phyloP scores from a whole-genome alignment of 148 eudicot genomes.

The Selenicereus undatus region DNA sequence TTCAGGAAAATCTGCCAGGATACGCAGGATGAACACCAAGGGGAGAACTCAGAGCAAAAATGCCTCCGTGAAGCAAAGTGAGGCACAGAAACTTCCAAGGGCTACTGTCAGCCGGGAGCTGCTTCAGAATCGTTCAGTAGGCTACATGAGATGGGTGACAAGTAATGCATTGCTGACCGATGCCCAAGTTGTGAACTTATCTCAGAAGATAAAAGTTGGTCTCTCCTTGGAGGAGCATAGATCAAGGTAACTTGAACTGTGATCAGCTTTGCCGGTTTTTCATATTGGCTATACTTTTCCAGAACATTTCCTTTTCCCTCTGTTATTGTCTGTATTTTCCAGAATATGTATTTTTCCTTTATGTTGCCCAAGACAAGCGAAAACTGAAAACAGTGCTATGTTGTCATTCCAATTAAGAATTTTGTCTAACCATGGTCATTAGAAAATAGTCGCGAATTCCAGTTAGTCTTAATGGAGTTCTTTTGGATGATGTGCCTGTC shows the following conservation, averaged over 20 bases:
- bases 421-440: not conserved
- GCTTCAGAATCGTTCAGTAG: slow-evolving; percentile 54
- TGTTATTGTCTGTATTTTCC: too few relatives aligned
- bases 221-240: slow-evolving; percentile 62
- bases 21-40: slow-evolving; percentile 57
- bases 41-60: slow-evolving; percentile 30
- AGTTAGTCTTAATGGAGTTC: not conserved
- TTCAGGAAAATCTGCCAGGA: slow-evolving; percentile 71
- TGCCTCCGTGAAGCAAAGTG: slow-evolving; percentile 23
- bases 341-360: not conserved
- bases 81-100: slow-evolving; percentile 30
- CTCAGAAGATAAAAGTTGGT: slow-evolving; percentile 65
- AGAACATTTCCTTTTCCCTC: too few relatives aligned
- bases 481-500: not conserved
- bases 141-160: slow-evolving; percentile 71
- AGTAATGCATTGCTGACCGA: slow-evolving; percentile 65
- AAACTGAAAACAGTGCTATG: not conserved
- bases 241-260: slow-evolving; percentile 50
- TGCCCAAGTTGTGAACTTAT: slow-evolving; percentile 71
- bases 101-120: slow-evolving; percentile 58
- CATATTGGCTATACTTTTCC: not conserved
- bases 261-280: not conserved
- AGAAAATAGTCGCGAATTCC: not conserved
- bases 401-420: not conserved
- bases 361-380: not conserved